A percentile compares a stretch with the other conserved stretches of the same genome.
phyloP scores from a whole-genome alignment of 1,284 basidiomycete species.

The Rhodotorula sp. region DNA sequence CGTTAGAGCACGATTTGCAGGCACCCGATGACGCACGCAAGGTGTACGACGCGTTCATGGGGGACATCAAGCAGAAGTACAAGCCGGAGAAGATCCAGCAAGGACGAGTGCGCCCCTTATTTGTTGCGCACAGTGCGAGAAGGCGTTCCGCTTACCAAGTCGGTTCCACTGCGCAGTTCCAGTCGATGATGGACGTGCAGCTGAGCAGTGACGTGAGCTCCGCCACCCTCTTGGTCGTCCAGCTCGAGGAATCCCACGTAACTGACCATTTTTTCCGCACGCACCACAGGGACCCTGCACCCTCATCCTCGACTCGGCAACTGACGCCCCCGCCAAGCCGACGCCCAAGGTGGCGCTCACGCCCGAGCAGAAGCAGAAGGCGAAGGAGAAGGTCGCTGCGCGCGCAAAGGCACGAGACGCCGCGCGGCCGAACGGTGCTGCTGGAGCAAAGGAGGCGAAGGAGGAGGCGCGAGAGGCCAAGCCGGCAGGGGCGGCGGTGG shows the following conservation, averaged over 20 bases:
- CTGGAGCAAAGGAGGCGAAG: not conserved
- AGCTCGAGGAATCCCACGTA: too few species aligned
- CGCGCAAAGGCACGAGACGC: not conserved
- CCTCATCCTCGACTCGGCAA: slow-evolving; percentile 41
- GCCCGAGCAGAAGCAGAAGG: slow-evolving; percentile 23
- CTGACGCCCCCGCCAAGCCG: slow-evolving; percentile 20
- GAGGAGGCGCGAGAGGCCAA: not conserved
- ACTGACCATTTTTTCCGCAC: not conserved
- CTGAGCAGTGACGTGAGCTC: slow-evolving; percentile 41
- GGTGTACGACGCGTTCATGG: slow-evolving; percentile 39
- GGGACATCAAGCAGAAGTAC: slow-evolving; percentile 35
- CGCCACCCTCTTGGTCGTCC: too few species aligned
- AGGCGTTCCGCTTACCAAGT: too few species aligned
- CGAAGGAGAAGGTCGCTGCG: slow-evolving; percentile 24
- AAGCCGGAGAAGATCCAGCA: slow-evolving; percentile 34
- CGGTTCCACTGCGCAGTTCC: slow-evolving; percentile 22
- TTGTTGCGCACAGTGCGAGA: too few species aligned
- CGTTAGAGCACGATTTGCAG: too few species aligned
- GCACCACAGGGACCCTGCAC: slow-evolving; percentile 41
- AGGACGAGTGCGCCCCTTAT: slow-evolving; percentile 39
- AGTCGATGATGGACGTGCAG: slow-evolving; percentile 44
- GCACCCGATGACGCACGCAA: slow-evolving; percentile 31
- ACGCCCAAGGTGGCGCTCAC: slow-evolving; percentile 8
- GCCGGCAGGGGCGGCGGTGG: not conserved
- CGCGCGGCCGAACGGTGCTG: not conserved